phyloP scores from a whole-genome alignment of 164 flowering plant species.

The Magnolia changhungtana region DNA sequence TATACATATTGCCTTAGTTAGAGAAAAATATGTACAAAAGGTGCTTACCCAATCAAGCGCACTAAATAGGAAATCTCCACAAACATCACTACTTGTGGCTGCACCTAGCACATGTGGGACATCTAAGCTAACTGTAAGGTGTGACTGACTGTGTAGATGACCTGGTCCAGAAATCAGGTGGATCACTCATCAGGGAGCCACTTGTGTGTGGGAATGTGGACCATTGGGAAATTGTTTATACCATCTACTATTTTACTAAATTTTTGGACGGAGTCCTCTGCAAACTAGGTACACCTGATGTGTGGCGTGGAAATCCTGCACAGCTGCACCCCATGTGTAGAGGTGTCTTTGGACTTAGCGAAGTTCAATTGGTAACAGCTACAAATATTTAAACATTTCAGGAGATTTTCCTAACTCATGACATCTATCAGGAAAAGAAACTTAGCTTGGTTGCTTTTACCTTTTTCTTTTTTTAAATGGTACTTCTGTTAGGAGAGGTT shows the following conservation, averaged over 20 bases:
- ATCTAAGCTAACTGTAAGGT: too few species aligned
- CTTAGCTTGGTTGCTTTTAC: too few species aligned
- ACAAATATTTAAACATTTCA: neutral
- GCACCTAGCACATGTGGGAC: too few species aligned
- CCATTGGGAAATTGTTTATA: too few species aligned
- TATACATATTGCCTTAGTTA: neutral
- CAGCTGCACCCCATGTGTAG: neutral
- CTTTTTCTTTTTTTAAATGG: too few species aligned
- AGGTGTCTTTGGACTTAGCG: neutral
- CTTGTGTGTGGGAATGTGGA: too few species aligned
- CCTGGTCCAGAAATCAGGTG: conserved; percentile 1
- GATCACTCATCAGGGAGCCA: too few species aligned
- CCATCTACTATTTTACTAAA: neutral
- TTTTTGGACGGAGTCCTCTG: neutral
- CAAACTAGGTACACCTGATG: neutral
- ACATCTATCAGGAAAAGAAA: too few species aligned
- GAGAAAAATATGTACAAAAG: too few species aligned
- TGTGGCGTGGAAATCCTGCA: neutral
- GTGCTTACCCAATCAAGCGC: neutral
- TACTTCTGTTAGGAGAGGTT: too few species aligned
- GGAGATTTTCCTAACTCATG: neutral
- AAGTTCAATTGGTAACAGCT: neutral
- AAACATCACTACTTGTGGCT: neutral
- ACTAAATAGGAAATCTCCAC: neutral
- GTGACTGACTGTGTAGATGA: neutral